Evolutionary conservation across 1,284 basidiomycete genomes (phyloP).

Genomic region (Puccinia polysora): DNA sequence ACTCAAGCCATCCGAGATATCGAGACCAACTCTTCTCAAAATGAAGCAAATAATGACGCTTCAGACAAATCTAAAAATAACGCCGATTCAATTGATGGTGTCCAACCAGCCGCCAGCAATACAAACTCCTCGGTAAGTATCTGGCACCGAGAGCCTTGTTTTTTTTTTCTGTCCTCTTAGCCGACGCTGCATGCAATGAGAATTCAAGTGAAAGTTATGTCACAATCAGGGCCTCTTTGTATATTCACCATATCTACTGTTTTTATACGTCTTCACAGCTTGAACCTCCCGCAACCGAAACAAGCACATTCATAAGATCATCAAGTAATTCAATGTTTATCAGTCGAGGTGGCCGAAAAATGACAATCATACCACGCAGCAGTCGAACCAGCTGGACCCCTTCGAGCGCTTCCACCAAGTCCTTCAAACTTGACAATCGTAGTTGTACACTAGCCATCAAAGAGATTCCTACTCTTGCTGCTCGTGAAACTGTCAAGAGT

Average conservation of each 20-base stretch:
- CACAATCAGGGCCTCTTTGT: no score
- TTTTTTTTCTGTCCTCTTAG: no score
- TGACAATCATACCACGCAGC: background rate
- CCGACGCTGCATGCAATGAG: no score
- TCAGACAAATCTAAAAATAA: background rate
- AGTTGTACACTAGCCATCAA: conserved; percentile 13
- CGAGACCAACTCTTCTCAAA: background rate
- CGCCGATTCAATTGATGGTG: no score
- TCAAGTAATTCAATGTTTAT: background rate
- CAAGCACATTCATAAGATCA: background rate
- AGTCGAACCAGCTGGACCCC: conserved; percentile 10
- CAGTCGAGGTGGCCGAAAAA: conserved; percentile 8
- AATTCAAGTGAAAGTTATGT: no score
- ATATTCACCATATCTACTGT: no score
- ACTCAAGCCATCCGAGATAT: background rate
- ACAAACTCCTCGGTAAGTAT: no score
- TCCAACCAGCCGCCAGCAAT: no score
- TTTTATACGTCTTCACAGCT: background rate
- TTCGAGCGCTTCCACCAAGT: background rate
- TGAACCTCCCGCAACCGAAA: background rate
- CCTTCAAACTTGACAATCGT: conserved; percentile 35
- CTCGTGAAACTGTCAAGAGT: background rate
- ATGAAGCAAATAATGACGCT: background rate
- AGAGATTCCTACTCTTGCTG: background rate
- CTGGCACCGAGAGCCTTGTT: no score